Percentiles rank a stretch among this genome's conserved stretches.
These are phyloP conservation scores for Cladophialophora chaetospira DNA, from an alignment of 2,329 filamentous ascomycete genomes.

Conservation along the genomic window DNA sequence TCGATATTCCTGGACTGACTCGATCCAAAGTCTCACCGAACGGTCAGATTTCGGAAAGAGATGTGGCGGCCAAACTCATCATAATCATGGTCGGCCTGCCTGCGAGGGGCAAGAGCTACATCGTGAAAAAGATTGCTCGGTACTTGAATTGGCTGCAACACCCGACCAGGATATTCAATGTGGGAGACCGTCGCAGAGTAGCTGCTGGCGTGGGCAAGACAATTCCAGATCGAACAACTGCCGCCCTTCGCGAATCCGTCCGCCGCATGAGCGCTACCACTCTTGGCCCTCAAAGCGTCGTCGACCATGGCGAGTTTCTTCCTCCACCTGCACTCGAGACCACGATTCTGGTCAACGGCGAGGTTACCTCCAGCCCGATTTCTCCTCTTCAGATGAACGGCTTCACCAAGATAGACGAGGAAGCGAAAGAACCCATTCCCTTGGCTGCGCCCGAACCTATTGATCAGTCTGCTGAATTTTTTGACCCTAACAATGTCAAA, in stretches of 20 bases:
- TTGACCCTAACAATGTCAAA: slow-evolving; percentile 82
- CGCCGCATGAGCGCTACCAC: slow-evolving; percentile 46
- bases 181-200: slow-evolving; percentile 84
- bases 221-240: slow-evolving; percentile 39
- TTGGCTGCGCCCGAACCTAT: slow-evolving; percentile 55
- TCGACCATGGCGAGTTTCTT: slow-evolving; percentile 39
- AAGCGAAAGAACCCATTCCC: slow-evolving; percentile 17
- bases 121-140: slow-evolving; percentile 94
- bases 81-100: slow-evolving; percentile 98
- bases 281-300: slow-evolving; percentile 31
- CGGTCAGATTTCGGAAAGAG: slow-evolving; percentile 86
- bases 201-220: slow-evolving; percentile 62
- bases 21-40: slow-evolving; percentile 94
- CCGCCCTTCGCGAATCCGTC: slow-evolving; percentile 47
- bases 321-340: slow-evolving; percentile 50
- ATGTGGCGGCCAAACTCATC: slow-evolving; percentile 94
- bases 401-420: not conserved
- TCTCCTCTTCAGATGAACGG: slow-evolving; percentile 26
- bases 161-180: slow-evolving; percentile 94
- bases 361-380: slow-evolving; percentile 34
- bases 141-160: slow-evolving; percentile 98
- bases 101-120: slow-evolving; percentile 95
- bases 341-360: slow-evolving; percentile 62
- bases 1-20: slow-evolving; percentile 96
- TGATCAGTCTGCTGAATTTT: slow-evolving; percentile 91